phyloP scores from a whole-genome alignment of 208 protist genomes.

The Trypanosomatidae sp. region DNA sequence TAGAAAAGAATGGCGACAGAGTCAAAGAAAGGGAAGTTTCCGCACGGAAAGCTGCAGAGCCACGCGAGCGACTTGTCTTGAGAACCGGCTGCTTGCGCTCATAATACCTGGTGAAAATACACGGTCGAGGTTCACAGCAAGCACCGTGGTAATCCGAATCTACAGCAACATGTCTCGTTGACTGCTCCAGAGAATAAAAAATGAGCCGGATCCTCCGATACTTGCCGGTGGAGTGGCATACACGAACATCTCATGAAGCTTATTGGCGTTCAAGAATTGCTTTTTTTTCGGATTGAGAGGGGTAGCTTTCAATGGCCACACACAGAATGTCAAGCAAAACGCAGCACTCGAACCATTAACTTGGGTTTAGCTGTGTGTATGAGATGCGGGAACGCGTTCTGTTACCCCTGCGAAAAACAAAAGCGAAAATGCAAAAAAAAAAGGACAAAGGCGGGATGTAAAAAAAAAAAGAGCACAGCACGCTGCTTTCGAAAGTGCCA shows the following conservation, averaged over 20 bases:
- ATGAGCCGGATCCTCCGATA: neutral
- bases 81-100: neutral
- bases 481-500: neutral
- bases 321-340: constrained; percentile 1
- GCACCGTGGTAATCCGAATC: neutral
- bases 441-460: neutral
- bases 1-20: neutral
- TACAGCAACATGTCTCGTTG: neutral
- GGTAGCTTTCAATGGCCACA: constrained; percentile 7
- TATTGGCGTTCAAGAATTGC: neutral
- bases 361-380: constrained; percentile 10
- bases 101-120: neutral
- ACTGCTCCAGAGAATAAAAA: neutral
- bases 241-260: neutral
- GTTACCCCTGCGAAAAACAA: constrained; percentile 2
- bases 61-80: neutral
- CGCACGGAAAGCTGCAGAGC: neutral
- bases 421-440: neutral
- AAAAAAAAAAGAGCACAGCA: neutral
- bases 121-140: neutral
- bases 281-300: neutral
- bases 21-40: neutral
- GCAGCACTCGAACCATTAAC: constrained; percentile 5
- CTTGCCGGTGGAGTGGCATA: neutral
- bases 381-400: neutral